Percentiles rank a stretch among this genome's conserved stretches.
Evolutionary conservation across 2,329 filamentous ascomycete genomes (phyloP).

Genomic region (Xylaria digitata): DNA sequence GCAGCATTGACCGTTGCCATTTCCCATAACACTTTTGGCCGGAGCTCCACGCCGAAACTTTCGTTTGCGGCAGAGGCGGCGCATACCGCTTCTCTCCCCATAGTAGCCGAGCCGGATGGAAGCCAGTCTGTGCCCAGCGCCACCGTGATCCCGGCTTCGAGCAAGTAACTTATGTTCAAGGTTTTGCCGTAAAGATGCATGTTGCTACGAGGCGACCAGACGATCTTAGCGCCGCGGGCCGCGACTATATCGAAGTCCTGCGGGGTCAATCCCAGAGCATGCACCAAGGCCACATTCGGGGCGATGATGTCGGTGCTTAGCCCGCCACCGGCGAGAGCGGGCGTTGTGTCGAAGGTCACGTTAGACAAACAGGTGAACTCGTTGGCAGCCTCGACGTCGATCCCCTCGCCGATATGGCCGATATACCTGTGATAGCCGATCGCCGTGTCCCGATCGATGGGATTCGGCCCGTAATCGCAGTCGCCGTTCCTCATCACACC

Average conservation of each 20-base stretch:
- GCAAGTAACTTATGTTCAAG: conserved; percentile 44
- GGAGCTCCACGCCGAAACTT: conserved; percentile 33
- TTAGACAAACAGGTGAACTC: conserved; percentile 48
- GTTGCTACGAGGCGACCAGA: conserved; percentile 50
- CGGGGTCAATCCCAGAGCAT: conserved; percentile 44
- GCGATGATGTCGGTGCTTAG: conserved; percentile 45
- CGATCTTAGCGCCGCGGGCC: conserved; percentile 45
- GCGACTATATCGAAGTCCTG: conserved; percentile 45
- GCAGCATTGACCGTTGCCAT: conserved; percentile 60
- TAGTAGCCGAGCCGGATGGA: conserved; percentile 47
- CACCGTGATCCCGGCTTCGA: conserved; percentile 45
- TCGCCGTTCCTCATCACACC: conserved; percentile 45
- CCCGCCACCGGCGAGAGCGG: conserved; percentile 39
- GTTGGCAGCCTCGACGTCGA: conserved; percentile 45
- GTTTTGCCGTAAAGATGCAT: conserved; percentile 48
- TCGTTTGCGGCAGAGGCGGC: conserved; percentile 31
- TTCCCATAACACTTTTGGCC: conserved; percentile 45
- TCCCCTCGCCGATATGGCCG: conserved; percentile 47
- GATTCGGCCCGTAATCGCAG: conserved; percentile 45
- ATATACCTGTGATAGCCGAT: conserved; percentile 42
- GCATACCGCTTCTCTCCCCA: conserved; percentile 45
- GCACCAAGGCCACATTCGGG: conserved; percentile 46
- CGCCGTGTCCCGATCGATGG: conserved; percentile 36
- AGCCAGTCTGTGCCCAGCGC: conserved; percentile 50
- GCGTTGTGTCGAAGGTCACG: conserved; percentile 40